Percentiles rank a stretch among this genome's conserved stretches.
Evolutionary conservation across 306 rosid genomes (phyloP).

Genomic region (Inga leiocalycina): DNA sequence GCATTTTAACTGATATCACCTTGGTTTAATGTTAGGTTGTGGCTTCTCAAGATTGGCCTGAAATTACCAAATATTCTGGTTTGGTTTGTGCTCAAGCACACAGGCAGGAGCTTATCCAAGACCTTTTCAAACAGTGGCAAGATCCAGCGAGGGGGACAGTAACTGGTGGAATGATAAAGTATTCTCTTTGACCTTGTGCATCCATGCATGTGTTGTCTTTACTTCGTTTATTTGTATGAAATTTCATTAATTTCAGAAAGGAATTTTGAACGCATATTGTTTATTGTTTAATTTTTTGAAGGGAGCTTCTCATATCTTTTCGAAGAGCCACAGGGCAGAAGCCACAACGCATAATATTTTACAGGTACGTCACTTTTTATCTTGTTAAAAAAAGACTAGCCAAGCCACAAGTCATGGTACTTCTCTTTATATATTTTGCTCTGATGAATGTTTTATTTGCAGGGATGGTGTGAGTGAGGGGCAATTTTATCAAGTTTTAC

Average conservation of each 20-base stretch:
- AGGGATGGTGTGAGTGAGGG: conserved; percentile 99
- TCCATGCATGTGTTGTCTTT: background rate
- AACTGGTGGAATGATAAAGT: conserved; percentile 98
- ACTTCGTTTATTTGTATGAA: background rate
- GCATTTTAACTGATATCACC: background rate
- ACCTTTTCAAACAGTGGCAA: conserved; percentile 88
- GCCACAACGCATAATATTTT: conserved; percentile 93
- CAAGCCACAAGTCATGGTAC: background rate
- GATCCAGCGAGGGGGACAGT: conserved; percentile 86
- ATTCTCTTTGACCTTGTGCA: conserved; percentile 27
- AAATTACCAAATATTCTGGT: conserved; percentile 94
- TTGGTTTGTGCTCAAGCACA: conserved; percentile 98
- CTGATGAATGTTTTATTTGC: conserved; percentile 22
- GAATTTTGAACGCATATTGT: background rate
- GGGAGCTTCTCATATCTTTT: conserved; percentile 95
- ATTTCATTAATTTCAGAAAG: background rate
- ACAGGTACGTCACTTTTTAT: conserved; percentile 48
- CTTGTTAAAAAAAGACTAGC: background rate
- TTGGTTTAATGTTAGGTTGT: conserved; percentile 64
- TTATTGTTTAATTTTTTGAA: conserved; percentile 24
- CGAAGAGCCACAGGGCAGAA: conserved; percentile 96
- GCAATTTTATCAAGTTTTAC: conserved; percentile 88
- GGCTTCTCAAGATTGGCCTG: conserved; percentile 99
- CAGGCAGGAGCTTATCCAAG: conserved; percentile 94
- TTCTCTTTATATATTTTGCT: background rate